Conservation (phyloP, 345 rosid species). For the Eutrema heterophyllum region DNA sequence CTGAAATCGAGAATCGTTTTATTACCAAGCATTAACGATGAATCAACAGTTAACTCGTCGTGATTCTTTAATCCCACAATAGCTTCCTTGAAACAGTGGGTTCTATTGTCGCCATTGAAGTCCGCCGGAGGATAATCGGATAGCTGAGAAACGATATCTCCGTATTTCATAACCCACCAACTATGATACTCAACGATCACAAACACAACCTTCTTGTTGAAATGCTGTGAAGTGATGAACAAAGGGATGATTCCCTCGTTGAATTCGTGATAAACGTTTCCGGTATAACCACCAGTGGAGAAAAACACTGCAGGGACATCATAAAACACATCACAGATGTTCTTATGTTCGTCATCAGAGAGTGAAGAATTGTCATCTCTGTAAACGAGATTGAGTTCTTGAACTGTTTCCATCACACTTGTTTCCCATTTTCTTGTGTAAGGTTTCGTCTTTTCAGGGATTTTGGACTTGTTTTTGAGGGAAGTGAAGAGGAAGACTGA, state of each 20-base stretch:
- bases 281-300: slow-evolving; percentile 79
- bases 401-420: slow-evolving; percentile 57
- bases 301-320: slow-evolving; percentile 65
- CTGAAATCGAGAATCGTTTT: slow-evolving; percentile 55
- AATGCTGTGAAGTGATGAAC: slow-evolving; percentile 71
- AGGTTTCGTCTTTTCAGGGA: slow-evolving; percentile 50
- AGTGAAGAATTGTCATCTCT: slow-evolving; percentile 23
- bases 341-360: neutral
- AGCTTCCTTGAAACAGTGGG: slow-evolving; percentile 73
- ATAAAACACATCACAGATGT: slow-evolving; percentile 47
- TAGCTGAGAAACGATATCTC: slow-evolving; percentile 49
- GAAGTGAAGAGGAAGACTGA: slow-evolving; percentile 48
- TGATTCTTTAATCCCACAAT: slow-evolving; percentile 67
- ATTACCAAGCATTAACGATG: slow-evolving; percentile 42
- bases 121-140: slow-evolving; percentile 51
- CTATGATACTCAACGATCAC: slow-evolving; percentile 62
- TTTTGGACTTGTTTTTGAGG: slow-evolving; percentile 5
- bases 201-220: slow-evolving; percentile 66
- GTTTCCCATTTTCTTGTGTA: slow-evolving; percentile 86
- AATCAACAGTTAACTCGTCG: slow-evolving; percentile 53
- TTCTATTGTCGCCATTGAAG: slow-evolving; percentile 49
- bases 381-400: slow-evolving; percentile 45
- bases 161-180: slow-evolving; percentile 77
- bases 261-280: slow-evolving; percentile 77
- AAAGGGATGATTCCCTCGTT: slow-evolving; percentile 77